phyloP scores from a whole-genome alignment of 495 filamentous ascomycete species.

The Darksidea phi region DNA sequence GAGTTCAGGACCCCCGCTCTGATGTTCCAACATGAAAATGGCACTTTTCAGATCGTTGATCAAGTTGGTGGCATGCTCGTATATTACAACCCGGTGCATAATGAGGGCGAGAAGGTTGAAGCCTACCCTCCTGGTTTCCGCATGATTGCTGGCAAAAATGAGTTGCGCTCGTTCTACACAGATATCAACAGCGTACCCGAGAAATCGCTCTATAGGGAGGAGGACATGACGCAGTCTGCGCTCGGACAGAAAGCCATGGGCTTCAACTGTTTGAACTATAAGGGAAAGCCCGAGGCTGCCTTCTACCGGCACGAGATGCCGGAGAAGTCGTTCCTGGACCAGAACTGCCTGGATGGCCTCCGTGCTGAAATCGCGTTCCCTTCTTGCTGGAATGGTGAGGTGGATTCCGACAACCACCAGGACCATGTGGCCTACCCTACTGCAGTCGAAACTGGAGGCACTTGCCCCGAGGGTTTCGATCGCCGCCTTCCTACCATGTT shows the following conservation, averaged over 20 bases:
- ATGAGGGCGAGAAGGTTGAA: conserved; percentile 52
- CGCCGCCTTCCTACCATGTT: conserved; percentile 71
- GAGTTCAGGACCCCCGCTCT: conserved; percentile 47
- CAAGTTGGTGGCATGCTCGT: conserved; percentile 60
- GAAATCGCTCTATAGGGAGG: conserved; percentile 66
- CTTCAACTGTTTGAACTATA: conserved; percentile 89
- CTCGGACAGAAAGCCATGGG: conserved; percentile 80
- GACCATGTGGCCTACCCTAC: conserved; percentile 76
- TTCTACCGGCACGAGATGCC: conserved; percentile 80
- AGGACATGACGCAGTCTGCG: conserved; percentile 59
- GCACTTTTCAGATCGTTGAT: conserved; percentile 54
- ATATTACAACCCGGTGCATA: conserved; percentile 71
- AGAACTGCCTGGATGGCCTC: conserved; percentile 71
- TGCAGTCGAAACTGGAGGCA: conserved; percentile 65
- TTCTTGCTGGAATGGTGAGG: conserved; percentile 83
- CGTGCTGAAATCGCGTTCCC: conserved; percentile 87
- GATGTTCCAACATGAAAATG: conserved; percentile 57
- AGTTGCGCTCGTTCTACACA: conserved; percentile 66
- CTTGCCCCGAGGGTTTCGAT: conserved; percentile 72
- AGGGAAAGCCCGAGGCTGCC: conserved; percentile 59
- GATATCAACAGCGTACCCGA: conserved; percentile 61
- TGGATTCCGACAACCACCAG: conserved; percentile 63
- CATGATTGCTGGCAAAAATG: conserved; percentile 79
- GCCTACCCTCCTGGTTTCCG: conserved; percentile 79
- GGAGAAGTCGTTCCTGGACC: conserved; percentile 72